Percentiles rank a stretch among this genome's conserved stretches.
Conservation (phyloP, 805 yeast species). For the Ogataea methylovora region DNA sequence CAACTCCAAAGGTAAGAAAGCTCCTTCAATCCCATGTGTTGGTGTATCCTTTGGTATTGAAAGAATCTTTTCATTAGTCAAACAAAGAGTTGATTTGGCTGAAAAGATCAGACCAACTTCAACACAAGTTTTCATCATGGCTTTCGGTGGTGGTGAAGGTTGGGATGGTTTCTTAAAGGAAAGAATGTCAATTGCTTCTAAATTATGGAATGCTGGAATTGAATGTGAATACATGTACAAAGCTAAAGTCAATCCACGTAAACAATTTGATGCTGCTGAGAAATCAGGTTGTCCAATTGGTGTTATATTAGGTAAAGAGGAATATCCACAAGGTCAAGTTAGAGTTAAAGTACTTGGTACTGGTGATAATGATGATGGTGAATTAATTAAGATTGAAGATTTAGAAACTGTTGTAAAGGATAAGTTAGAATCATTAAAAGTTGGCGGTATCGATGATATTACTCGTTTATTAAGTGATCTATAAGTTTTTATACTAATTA, state of each 20-base stretch:
- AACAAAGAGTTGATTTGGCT: constrained; percentile 59
- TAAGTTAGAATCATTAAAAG: constrained; percentile 29
- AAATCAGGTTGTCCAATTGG: constrained; percentile 86
- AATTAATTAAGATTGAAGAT: constrained; percentile 54
- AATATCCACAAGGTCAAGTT: constrained; percentile 69
- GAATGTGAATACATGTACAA: constrained; percentile 90
- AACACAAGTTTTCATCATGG: constrained; percentile 94
- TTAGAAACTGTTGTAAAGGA: constrained; percentile 41
- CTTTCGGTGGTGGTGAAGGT: constrained; percentile 96
- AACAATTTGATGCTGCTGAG: constrained; percentile 97
- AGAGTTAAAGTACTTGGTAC: constrained; percentile 87
- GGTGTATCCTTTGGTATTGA: constrained; percentile 97
- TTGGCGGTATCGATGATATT: constrained; percentile 55
- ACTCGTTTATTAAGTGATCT: constrained; percentile 55
- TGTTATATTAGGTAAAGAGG: constrained; percentile 94
- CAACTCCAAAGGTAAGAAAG: constrained; percentile 63
- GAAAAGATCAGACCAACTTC: constrained; percentile 71
- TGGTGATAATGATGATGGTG: constrained; percentile 86
- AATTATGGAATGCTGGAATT: constrained; percentile 82
- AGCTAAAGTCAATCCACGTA: constrained; percentile 88
- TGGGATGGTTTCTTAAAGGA: constrained; percentile 92
- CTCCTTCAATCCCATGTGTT: constrained; percentile 84
- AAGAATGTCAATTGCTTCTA: constrained; percentile 80
- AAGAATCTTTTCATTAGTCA: constrained; percentile 83
- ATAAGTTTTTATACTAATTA: no score